Conservation (phyloP, 2,329 filamentous ascomycete genomes). For the Sclerotinia trifoliorum region DNA sequence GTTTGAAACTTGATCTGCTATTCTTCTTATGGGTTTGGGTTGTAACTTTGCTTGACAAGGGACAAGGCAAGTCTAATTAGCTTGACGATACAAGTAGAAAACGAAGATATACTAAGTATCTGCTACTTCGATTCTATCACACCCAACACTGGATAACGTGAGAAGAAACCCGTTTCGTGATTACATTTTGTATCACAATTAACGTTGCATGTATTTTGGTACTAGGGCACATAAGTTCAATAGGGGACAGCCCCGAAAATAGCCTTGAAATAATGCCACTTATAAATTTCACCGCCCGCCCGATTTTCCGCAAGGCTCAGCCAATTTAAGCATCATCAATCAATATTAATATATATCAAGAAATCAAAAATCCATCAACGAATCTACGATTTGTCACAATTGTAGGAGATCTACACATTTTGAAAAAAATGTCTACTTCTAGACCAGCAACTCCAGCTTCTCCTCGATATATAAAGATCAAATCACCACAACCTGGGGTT, state of each 20-base stretch:
- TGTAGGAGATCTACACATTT: conserved; percentile 5
- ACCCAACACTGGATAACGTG: neutral
- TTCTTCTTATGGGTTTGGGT: neutral
- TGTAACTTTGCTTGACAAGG: neutral
- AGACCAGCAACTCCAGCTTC: conserved; percentile 38
- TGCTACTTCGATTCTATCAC: neutral
- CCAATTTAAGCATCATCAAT: conserved; percentile 18
- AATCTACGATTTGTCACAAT: conserved; percentile 18
- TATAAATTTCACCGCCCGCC: conserved; percentile 9
- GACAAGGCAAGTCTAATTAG: neutral
- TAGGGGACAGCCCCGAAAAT: conserved; percentile 13
- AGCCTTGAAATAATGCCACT: conserved; percentile 18
- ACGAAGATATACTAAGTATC: neutral
- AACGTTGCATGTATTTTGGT: neutral
- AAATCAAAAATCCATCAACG: neutral
- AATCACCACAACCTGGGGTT: conserved; percentile 56
- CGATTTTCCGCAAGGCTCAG: conserved; percentile 20
- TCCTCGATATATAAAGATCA: conserved; percentile 48
- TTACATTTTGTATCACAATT: neutral
- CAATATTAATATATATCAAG: neutral
- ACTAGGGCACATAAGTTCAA: neutral
- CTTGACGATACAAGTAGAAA: neutral
- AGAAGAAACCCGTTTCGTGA: neutral
- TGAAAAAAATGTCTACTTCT: conserved; percentile 35
- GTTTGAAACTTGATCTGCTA: neutral